Base-by-base conservation (phyloP, 2,329 filamentous ascomycete species). In the Fusarium sulawesiense region DNA sequence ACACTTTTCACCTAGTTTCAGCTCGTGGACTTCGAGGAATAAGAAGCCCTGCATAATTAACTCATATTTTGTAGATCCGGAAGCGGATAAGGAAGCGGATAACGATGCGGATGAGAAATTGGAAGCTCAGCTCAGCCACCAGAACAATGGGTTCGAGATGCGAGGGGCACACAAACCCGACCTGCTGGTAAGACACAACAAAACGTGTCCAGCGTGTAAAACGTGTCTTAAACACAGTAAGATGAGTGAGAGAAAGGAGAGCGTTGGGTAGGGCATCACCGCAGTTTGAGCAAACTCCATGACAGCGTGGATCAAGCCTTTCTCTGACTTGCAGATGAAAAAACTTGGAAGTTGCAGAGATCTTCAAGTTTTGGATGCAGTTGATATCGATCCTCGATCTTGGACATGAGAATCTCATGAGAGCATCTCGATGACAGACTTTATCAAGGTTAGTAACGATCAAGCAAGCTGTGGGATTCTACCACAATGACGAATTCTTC, bases 151-250 rank as follows among this genome's bases (percentile, higher is more conserved):
- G 18, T 66, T 49, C 29, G 7, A 42, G 49, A 66, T 61, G 63
- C 48, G 63, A 66, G 63, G 62, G 56, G 40, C 59, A 16, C 9
- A 40, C 12, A 62, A 30, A 49, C 20, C 30, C 37, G 56, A 57
- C 27, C 34, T 44, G 20, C 29, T 64, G 60, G 59, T 32, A 53
- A 66, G 64, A 62, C 64, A 66, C 49, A 8, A 49, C 49, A 66
- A 56, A 66, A 66, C 62, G 56, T 56, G 45, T 29, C 20, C 56
- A 62, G 66, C 29, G 45, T 56, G 40, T 41, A 23, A 34, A 56
- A 47, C 11, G 42, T 67, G 56, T 66, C 62, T 67, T 40, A 50
- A 47, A 56, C 32, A 60, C 34, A 54, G 48, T 41, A 53, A 53
- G 23, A 29, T 21, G 16, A 66, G 61, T 37, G 16, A 37, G 34